Evolutionary conservation across 225 moss, liverwort and hornwort genomes (phyloP).

Genomic region (Sphagnum tenellum): DNA sequence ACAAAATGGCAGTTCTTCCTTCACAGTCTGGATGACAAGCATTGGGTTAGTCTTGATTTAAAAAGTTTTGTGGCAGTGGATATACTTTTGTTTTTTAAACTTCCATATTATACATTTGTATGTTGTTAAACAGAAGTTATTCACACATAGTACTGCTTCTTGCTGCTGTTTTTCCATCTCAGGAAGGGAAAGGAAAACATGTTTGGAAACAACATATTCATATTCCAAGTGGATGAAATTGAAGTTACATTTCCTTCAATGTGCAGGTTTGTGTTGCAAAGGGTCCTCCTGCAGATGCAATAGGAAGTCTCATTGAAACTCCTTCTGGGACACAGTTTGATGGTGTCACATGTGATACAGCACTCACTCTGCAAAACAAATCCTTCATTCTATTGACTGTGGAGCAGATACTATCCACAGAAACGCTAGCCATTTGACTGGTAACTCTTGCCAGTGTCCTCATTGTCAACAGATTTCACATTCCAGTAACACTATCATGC

Average conservation of each 20-base stretch:
- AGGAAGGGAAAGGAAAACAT: background rate
- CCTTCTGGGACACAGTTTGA: constrained; percentile 2
- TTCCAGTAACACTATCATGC: too few relatives aligned
- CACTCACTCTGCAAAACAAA: constrained; percentile 13
- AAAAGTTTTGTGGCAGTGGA: background rate
- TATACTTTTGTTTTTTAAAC: background rate
- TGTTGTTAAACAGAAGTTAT: background rate
- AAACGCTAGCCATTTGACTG: too few relatives aligned
- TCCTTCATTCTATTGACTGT: constrained; percentile 15
- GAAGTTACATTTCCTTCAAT: background rate
- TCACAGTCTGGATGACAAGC: constrained; percentile 33
- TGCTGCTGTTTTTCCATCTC: background rate
- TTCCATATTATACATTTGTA: too few relatives aligned
- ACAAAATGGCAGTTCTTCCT: constrained; percentile 44
- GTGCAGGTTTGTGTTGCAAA: constrained; percentile 31
- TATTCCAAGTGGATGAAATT: background rate
- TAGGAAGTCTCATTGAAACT: constrained; percentile 14
- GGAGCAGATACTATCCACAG: background rate
- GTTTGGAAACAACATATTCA: background rate
- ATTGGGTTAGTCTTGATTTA: constrained; percentile 35
- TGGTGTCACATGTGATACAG: constrained; percentile 1
- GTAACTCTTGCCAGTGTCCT: too few relatives aligned
- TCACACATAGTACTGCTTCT: background rate
- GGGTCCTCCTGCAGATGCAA: constrained; percentile 26
- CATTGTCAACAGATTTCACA: too few relatives aligned